Evolutionary conservation across 2,329 filamentous ascomycete species (phyloP).

Genomic region (Aspergillus sp.): DNA sequence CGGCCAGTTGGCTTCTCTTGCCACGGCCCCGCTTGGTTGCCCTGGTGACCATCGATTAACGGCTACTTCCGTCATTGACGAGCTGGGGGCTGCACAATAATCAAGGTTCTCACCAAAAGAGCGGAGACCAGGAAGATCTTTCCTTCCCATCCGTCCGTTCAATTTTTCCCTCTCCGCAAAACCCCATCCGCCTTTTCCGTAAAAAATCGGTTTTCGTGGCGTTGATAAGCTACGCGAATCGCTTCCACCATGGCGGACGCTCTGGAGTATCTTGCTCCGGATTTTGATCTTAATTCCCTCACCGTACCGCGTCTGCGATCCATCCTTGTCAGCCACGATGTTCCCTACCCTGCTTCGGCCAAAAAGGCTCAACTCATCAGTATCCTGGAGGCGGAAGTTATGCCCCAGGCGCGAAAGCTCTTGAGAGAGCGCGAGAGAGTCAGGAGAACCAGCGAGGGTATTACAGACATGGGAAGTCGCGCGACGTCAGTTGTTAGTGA

Average conservation of each 20-base stretch:
- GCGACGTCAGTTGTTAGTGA: slow-evolving; percentile 64
- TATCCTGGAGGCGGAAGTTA: slow-evolving; percentile 76
- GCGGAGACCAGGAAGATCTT: neutral
- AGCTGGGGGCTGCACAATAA: slow-evolving; percentile 10
- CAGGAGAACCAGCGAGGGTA: slow-evolving; percentile 84
- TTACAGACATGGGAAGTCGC: slow-evolving; percentile 69
- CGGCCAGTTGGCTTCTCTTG: slow-evolving; percentile 7
- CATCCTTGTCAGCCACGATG: slow-evolving; percentile 85
- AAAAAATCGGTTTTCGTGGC: neutral
- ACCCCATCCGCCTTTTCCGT: neutral
- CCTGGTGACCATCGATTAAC: slow-evolving; percentile 38
- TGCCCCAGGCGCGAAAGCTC: slow-evolving; percentile 76
- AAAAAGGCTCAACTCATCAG: slow-evolving; percentile 89
- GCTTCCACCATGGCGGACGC: slow-evolving; percentile 55
- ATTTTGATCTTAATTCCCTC: slow-evolving; percentile 79
- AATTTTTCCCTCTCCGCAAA: neutral
- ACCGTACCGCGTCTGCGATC: slow-evolving; percentile 87
- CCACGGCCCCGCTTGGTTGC: slow-evolving; percentile 36
- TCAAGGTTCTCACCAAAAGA: slow-evolving; percentile 3
- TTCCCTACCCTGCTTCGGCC: slow-evolving; percentile 81
- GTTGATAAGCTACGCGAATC: slow-evolving; percentile 7
- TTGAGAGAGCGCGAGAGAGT: slow-evolving; percentile 74
- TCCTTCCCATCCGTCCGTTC: neutral
- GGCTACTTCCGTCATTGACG: slow-evolving; percentile 16
- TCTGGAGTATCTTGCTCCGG: slow-evolving; percentile 79